phyloP scores from a whole-genome alignment of 345 rosid species.

The Kandelia obovata region DNA sequence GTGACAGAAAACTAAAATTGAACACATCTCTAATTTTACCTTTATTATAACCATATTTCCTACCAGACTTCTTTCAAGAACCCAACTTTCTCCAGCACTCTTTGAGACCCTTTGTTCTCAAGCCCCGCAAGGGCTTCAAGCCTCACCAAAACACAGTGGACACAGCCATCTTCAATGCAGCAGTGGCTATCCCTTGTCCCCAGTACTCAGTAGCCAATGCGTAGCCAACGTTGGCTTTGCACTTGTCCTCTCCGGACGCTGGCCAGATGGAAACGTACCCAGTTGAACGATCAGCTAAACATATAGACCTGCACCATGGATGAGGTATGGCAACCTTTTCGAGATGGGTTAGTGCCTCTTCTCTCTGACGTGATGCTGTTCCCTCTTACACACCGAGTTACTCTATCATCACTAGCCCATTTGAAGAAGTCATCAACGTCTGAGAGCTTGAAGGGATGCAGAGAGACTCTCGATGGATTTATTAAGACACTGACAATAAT shows the following conservation, averaged over 20 bases:
- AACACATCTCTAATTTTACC: slow-evolving; percentile 52
- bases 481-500: not conserved
- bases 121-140: slow-evolving; percentile 53
- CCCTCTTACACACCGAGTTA: slow-evolving; percentile 45
- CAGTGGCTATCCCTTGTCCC: slow-evolving; percentile 43
- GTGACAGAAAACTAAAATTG: slow-evolving; percentile 38
- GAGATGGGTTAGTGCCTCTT: slow-evolving; percentile 35
- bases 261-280: slow-evolving; percentile 42
- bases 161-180: slow-evolving; percentile 38
- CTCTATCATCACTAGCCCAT: slow-evolving; percentile 44
- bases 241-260: slow-evolving; percentile 28
- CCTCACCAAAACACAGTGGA: slow-evolving; percentile 42
- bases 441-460: slow-evolving; percentile 43
- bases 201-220: slow-evolving; percentile 38
- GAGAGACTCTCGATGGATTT: slow-evolving; percentile 40
- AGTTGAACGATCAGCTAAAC: slow-evolving; percentile 40
- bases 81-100: slow-evolving; percentile 61
- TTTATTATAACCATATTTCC: slow-evolving; percentile 46
- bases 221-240: slow-evolving; percentile 40
- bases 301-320: slow-evolving; percentile 48
- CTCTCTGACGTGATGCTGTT: slow-evolving; percentile 28
- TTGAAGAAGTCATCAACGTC: slow-evolving; percentile 50
- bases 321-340: slow-evolving; percentile 36
- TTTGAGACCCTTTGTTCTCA: slow-evolving; percentile 56
- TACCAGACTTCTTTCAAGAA: slow-evolving; percentile 49